Conservation (phyloP, 2,329 filamentous ascomycete genomes). For the Xylaria arbuscula region DNA sequence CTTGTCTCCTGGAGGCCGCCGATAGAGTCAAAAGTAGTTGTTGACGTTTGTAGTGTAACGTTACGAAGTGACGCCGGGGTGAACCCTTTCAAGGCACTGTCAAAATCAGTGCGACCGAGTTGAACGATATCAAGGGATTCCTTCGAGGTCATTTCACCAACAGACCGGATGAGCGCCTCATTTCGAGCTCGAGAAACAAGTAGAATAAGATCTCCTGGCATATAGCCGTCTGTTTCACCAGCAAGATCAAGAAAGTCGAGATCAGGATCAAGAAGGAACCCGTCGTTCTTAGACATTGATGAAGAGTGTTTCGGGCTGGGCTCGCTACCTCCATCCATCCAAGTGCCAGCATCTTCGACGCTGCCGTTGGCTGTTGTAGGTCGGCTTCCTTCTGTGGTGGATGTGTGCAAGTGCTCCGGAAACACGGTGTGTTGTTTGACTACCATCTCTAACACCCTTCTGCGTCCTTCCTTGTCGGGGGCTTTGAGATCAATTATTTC, state of each 20-base stretch:
- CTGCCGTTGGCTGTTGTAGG: conserved; percentile 68
- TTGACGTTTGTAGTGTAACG: conserved; percentile 91
- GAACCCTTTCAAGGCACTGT: conserved; percentile 87
- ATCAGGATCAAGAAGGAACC: conserved; percentile 78
- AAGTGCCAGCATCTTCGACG: conserved; percentile 67
- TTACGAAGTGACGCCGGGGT: conserved; percentile 95
- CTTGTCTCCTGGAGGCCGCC: conserved; percentile 88
- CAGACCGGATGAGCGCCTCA: conserved; percentile 88
- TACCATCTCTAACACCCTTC: conserved; percentile 84
- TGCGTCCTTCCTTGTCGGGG: conserved; percentile 88
- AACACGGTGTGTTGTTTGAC: conserved; percentile 65
- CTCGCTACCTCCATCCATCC: conserved; percentile 79
- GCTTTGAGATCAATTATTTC: conserved; percentile 92
- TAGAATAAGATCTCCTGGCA: conserved; percentile 91
- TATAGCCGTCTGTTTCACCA: conserved; percentile 95
- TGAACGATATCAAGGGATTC: conserved; percentile 65
- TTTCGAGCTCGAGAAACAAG: conserved; percentile 89
- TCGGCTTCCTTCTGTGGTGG: conserved; percentile 61
- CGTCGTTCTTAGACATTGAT: conserved; percentile 57
- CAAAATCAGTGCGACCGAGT: conserved; percentile 81
- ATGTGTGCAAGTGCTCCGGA: conserved; percentile 52
- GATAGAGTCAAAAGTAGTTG: conserved; percentile 91
- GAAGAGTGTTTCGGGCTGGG: conserved; percentile 57
- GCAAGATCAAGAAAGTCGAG: conserved; percentile 94
- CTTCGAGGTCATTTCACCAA: conserved; percentile 64